These are phyloP conservation scores for Rhizopus stolonifer DNA, from an alignment of 371 early-diverging fungal species.

Conservation along the genomic window DNA sequence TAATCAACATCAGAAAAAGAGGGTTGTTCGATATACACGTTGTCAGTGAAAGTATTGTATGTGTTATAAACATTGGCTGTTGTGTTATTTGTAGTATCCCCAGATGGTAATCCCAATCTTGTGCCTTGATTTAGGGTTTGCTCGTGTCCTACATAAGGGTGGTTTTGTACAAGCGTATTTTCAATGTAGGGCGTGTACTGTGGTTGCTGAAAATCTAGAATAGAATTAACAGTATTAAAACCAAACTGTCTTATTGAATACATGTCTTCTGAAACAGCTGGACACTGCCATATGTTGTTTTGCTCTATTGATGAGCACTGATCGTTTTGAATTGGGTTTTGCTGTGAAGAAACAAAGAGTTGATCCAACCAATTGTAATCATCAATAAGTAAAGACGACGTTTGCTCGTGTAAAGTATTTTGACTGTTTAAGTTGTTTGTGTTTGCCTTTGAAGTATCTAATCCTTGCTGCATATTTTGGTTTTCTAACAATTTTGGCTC, in stretches of 20 bases:
- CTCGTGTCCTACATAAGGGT: background rate
- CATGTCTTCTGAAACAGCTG: background rate
- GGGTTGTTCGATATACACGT: too few relatives aligned
- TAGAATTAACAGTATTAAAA: background rate
- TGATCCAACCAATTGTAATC: constrained; percentile 15
- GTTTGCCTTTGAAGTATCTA: background rate
- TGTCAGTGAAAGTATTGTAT: too few relatives aligned
- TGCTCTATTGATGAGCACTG: background rate
- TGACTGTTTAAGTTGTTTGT: background rate
- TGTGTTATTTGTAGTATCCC: background rate
- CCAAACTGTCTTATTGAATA: constrained; percentile 24
- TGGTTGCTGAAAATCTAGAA: background rate
- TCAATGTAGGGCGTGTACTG: background rate
- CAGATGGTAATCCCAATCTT: background rate
- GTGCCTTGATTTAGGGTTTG: too few relatives aligned
- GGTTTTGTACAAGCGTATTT: background rate
- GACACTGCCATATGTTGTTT: background rate
- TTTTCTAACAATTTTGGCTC: constrained; percentile 6
- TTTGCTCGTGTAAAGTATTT: background rate
- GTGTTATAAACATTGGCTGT: background rate
- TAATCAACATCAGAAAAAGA: constrained; percentile 13
- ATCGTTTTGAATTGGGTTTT: background rate
- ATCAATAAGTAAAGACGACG: background rate
- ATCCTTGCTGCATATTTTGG: background rate
- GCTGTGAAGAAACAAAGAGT: constrained; percentile 9